Base-by-base conservation (phyloP, 352 stramenopile species). In the Pythium utonaiense region DNA sequence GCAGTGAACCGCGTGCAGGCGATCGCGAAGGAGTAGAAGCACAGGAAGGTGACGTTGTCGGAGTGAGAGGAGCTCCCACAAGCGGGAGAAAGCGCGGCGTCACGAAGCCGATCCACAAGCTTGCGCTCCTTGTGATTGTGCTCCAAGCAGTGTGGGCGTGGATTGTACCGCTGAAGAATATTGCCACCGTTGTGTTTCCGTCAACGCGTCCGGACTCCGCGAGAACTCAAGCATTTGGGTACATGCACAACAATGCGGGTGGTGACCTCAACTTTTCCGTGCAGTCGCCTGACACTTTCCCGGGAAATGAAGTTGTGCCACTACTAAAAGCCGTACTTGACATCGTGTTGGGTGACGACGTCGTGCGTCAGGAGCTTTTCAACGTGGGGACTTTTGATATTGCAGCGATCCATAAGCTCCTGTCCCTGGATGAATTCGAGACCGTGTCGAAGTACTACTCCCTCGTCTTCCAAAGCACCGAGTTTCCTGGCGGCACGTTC, bases 121-220 rank as follows among this genome's bases (percentile, higher is more conserved):
- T 70, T 28, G 56, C 62, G 17, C 31, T 70, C 19, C 21, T 59
- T 8, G 48, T 70, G 17, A 63, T 81, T 28, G 2, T 68, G 10
- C 40, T 76, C 8, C 74, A 82, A 52, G 68, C 60, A 6, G 27
- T 75, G 12, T 83, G 74, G 74, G 71, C 71, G 22, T 56, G 71
- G 25, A 28, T 54, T 9, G 66, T 80, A 13, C 71, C 71, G 7
- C 27, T 80, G 21, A 80, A 80, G 62, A 83, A 83, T 41, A 63
- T 83, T 24, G 69, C 49, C 28, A 71, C 60, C 0, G 62, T 78
- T 34, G 58, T 66, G 9, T 76, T 76, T 40, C 74, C 74, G 10
- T 61, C 63, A 13, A 71, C 62, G 1, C 66, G 60, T 1, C 61
- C 74, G 3, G 71, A 80, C 31, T 61, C 56, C 9, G 33, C 57